Percentiles rank a stretch among this genome's conserved stretches.
phyloP scores from a whole-genome alignment of 768 basidiomycete species.

The Hericium rajendrae region DNA sequence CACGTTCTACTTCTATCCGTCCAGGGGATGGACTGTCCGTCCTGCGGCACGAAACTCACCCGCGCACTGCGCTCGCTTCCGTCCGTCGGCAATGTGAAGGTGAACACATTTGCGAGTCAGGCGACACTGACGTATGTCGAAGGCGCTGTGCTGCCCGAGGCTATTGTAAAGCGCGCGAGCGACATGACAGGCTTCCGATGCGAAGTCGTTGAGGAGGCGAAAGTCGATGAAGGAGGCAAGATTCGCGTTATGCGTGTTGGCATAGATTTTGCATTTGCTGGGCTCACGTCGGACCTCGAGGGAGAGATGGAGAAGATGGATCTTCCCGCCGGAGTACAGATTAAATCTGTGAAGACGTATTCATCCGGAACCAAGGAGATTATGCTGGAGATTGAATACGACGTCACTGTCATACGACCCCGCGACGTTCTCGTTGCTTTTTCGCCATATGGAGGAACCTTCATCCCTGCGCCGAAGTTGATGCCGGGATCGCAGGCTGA shows the following conservation, averaged over 20 bases:
- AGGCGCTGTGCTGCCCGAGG: constrained; percentile 1
- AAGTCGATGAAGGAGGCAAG: background rate
- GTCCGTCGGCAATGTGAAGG: constrained; percentile 10
- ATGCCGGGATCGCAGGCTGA: constrained; percentile 19
- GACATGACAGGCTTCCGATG: constrained; percentile 7
- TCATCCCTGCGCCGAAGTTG: constrained; percentile 16
- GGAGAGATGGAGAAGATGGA: background rate
- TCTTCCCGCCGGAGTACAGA: constrained; percentile 3
- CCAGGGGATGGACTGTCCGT: constrained; percentile 11
- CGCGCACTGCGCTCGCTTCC: constrained; percentile 6
- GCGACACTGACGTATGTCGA: constrained; percentile 10
- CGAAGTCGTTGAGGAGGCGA: background rate
- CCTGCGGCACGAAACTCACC: constrained; percentile 4
- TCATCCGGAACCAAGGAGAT: background rate
- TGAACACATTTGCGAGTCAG: constrained; percentile 5
- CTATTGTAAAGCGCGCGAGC: constrained; percentile 4
- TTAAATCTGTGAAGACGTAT: background rate
- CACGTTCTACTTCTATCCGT: constrained; percentile 1
- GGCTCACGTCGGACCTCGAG: background rate
- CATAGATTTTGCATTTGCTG: background rate
- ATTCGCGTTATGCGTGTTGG: constrained; percentile 5
- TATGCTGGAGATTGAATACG: constrained; percentile 14
- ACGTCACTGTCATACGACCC: constrained; percentile 19
- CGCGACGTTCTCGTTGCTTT: constrained; percentile 25
- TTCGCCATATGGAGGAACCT: constrained; percentile 13